Evolutionary conservation across 176 grass and related monocot species (phyloP), one percentile per base, ranked within the genome.

Genomic region (Alloteropsis semialata): DNA sequence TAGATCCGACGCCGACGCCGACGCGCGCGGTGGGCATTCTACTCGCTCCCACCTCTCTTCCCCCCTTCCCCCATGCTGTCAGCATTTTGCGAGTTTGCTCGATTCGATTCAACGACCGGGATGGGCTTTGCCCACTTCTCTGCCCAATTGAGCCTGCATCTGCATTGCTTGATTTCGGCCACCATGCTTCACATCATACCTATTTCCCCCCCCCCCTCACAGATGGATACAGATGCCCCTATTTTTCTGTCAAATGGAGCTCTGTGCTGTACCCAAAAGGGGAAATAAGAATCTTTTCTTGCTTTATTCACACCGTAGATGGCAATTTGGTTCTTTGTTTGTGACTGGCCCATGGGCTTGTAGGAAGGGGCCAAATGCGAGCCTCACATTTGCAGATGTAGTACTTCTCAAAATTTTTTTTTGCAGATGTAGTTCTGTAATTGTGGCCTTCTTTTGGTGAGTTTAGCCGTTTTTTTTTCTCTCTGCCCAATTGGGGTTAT

Each of bases 1-100:
- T 78, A 87, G 93, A 96, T 94, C 93, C 74, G 91, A 90, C 72
- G 88, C 81, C 46, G 86, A 73, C 63, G 27, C 57, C 28, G 93
- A 90, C 28, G 72, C 79, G 42, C 59, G 81, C 53, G 27, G 87
- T 92, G 50, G 87, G 75, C 58, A 19, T 65, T 53, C 33, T 44
- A n/a, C n/a, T 14, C 37, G 34, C 18, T 15, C 3, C 38, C 13
- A 14, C 22, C 11, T 43, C 2, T 24, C 12, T 56, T 12, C 8
- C 53, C 0, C 4, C 16, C 16, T 3, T 25, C 2, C 12, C 6
- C 5, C 1, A 0, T 58, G 72, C 13, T 14, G 10, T 0, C 15
- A 8, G n/a, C 1, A 53, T 29, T 80, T n/a, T 5, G 37, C 24
- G 17, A 75, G 36, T 59, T 77, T 58, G 42, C 44, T 39, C n/a